Evolutionary conservation across 2,329 filamentous ascomycete genomes (phyloP).

Genomic region (Hypoxylon sp.): DNA sequence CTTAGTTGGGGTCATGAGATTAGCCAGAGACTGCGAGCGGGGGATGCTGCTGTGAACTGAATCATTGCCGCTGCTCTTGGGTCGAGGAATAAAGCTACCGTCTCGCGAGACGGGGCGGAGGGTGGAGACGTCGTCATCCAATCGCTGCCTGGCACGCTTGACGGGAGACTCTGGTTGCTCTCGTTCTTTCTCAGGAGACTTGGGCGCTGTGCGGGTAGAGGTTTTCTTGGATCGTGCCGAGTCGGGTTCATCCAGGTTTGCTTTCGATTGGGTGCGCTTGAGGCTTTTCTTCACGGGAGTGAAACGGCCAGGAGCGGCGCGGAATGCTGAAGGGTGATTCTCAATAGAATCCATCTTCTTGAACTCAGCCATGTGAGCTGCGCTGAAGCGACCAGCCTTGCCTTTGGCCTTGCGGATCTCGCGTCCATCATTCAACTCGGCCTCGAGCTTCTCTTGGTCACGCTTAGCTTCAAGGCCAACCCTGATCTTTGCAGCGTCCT

Average conservation of each 20-base stretch:
- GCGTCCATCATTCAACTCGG: constrained; percentile 65
- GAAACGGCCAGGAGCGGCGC: constrained; percentile 68
- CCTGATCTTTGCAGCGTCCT: constrained; percentile 80
- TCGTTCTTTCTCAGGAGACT: constrained; percentile 43
- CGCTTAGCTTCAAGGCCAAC: constrained; percentile 75
- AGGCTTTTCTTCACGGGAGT: constrained; percentile 65
- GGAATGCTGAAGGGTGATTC: constrained; percentile 84
- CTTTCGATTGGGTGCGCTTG: constrained; percentile 66
- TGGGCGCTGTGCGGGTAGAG: constrained; percentile 50
- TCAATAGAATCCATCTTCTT: constrained; percentile 98
- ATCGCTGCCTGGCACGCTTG: constrained; percentile 80
- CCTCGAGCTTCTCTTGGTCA: constrained; percentile 67
- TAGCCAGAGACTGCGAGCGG: constrained; percentile 66
- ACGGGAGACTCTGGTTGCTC: constrained; percentile 61
- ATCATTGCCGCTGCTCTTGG: constrained; percentile 63
- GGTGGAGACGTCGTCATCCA: constrained; percentile 78
- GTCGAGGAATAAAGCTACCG: constrained; percentile 64
- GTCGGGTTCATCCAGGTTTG: constrained; percentile 74
- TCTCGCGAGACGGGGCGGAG: constrained; percentile 72
- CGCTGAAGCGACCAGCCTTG: constrained; percentile 84
- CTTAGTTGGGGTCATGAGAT: constrained; percentile 83
- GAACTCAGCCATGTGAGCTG: constrained; percentile 88
- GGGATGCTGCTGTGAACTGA: constrained; percentile 53
- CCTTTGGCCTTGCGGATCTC: constrained; percentile 86
- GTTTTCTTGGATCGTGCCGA: constrained; percentile 56